Evolutionary conservation across 139 green algal genomes (phyloP).

Genomic region (Chlamydomonas sp.): DNA sequence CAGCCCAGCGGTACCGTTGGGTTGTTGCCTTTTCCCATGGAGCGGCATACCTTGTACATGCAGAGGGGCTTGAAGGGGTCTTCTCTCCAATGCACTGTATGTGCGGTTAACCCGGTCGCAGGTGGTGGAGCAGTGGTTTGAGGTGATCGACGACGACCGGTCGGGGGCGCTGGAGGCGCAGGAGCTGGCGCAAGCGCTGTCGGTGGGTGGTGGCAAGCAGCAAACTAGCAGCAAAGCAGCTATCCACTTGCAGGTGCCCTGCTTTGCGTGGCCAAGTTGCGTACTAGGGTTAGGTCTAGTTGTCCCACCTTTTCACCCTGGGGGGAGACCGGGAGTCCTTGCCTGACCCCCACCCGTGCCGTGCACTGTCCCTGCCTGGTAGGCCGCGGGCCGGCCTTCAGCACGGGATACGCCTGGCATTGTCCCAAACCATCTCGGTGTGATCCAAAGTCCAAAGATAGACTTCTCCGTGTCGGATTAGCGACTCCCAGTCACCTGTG

Average conservation of each 20-base stretch:
- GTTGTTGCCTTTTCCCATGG: too few species aligned
- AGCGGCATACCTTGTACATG: background rate
- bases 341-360: too few species aligned
- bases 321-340: too few species aligned
- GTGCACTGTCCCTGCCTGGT: too few species aligned
- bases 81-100: background rate
- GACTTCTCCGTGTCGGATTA: background rate
- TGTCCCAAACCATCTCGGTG: too few species aligned
- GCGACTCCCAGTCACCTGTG: background rate
- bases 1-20: too few species aligned
- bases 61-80: background rate
- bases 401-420: too few species aligned
- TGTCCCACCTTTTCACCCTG: too few species aligned
- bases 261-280: background rate
- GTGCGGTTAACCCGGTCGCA: background rate
- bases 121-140: conserved; percentile 43
- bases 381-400: too few species aligned
- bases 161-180: conserved; percentile 51
- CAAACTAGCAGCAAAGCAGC: too few species aligned
- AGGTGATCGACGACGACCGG: conserved; percentile 52
- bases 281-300: background rate
- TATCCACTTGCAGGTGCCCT: background rate
- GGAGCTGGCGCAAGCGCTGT: conserved; percentile 42
- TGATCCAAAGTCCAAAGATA: too few species aligned
- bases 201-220: conserved; percentile 3